Evolutionary conservation across 2,329 filamentous ascomycete species (phyloP), one percentile per base, ranked within the genome.

Genomic region (Tolypocladium sp.): DNA sequence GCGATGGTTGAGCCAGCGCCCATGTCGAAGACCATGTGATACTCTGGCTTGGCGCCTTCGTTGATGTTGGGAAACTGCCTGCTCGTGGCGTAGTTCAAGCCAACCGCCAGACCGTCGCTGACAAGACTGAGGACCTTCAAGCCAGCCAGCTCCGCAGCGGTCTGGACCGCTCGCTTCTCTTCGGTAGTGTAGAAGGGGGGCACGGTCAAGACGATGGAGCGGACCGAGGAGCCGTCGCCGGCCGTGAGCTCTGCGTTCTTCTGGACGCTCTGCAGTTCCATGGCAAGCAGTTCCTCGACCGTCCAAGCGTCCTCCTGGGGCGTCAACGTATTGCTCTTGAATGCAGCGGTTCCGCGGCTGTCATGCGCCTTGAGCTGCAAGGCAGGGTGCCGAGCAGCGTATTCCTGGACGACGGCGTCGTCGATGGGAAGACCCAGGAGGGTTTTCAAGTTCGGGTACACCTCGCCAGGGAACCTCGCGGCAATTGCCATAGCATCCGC

Each of bases 1-100:
- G 93, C 93, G 67, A 91, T 96, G 38, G 93, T 90, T 53, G 91
- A 97, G 5, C 94, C 94, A 65, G 94, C 92, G 65, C 94, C 94
- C 92, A 99, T 97, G 71, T 99, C 94, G 70, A 94, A 99, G 37
- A 99, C 85, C 72, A 99, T 77, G 76, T 99, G 91, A 67, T 92
- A 85, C 74, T 99, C 94, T 0, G 94, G 88, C 77, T 92, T 92
- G 64, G 84, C 88, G 58, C 91, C 91, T 58, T 94, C 87, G 58
- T 85, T 89, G 61, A 94, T 80, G 67, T 85, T 91, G 42, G 92
- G 91, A 74, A 97, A 99, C 20, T 89, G 91, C 68, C 94, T 86
- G 68, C 85, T 89, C 35, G 92, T 97, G 51, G 94, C 94, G 73
- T 97, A 99, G 76, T 99, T 95, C 65, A 99, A 77, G 33, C 92